Conservation (phyloP, 202 grass and related monocot genomes). For the Musa balbisiana region DNA sequence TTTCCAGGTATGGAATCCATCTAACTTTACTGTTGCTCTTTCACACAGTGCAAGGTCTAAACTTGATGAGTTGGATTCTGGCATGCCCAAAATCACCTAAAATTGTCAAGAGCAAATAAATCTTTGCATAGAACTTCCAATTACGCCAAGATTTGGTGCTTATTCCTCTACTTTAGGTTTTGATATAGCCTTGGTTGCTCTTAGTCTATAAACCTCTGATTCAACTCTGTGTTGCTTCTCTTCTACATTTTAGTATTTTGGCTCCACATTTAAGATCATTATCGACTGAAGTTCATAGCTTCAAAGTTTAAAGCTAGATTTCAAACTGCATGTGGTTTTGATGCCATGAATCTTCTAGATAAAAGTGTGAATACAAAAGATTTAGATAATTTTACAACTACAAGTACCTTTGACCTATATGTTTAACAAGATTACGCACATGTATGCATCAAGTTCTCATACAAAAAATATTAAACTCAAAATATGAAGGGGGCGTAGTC, state of each 20-base stretch:
- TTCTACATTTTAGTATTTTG: no score
- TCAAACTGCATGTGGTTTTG: not conserved
- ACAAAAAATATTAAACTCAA: no score
- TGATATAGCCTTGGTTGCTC: not conserved
- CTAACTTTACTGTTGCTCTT: not conserved
- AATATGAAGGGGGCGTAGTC: not conserved
- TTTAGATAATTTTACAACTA: not conserved
- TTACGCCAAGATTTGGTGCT: not conserved
- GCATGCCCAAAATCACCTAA: not conserved
- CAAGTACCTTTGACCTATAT: not conserved
- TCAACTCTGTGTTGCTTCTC: no score
- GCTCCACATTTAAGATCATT: no score
- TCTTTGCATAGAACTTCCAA: not conserved
- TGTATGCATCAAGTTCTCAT: no score
- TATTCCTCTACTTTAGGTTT: not conserved
- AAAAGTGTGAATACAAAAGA: not conserved
- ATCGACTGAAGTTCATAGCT: not conserved
- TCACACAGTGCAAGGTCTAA: not conserved
- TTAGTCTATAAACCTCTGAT: not conserved
- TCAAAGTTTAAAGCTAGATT: not conserved
- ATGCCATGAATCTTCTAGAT: not conserved
- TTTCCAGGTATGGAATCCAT: conserved; percentile 50
- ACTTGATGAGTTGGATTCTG: not conserved
- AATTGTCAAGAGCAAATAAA: not conserved
- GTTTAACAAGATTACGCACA: not conserved